phyloP scores from a whole-genome alignment of 192 early-diverging fungal species.

The Coemansia pectinata region DNA sequence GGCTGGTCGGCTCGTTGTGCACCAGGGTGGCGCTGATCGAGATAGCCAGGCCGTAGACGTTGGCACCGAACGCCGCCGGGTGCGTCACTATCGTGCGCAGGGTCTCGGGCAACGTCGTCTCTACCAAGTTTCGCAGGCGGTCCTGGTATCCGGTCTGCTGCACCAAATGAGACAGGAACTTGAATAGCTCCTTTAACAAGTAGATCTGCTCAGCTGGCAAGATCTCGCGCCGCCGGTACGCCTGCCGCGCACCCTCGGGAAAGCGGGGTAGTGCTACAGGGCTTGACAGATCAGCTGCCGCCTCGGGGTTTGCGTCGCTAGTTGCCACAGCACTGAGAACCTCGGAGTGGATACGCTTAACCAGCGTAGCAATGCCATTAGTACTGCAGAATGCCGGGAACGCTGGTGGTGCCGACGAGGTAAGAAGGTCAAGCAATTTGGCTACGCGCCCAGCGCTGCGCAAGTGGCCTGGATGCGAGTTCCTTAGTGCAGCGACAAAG shows the following conservation, averaged over 20 bases:
- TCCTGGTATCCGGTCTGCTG: conserved; percentile 90
- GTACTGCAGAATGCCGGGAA: conserved; percentile 81
- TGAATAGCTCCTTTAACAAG: conserved; percentile 84
- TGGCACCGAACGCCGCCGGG: conserved; percentile 75
- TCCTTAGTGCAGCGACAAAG: conserved; percentile 70
- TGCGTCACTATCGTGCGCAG: conserved; percentile 73
- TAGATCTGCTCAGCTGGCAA: conserved; percentile 73
- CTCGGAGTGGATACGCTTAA: conserved; percentile 71
- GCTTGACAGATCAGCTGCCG: conserved; percentile 40
- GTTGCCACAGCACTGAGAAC: conserved; percentile 30
- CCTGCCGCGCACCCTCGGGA: conserved; percentile 28
- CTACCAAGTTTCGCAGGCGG: conserved; percentile 91
- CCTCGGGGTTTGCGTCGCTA: conserved; percentile 28
- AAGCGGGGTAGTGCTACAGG: conserved; percentile 29
- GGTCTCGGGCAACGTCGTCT: conserved; percentile 77
- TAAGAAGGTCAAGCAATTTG: conserved; percentile 78
- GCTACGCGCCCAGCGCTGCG: conserved; percentile 71
- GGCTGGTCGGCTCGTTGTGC: conserved; percentile 96
- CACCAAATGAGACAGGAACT: conserved; percentile 92
- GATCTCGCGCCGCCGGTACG: conserved; percentile 51
- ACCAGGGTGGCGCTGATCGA: conserved; percentile 95
- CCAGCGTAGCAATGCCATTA: conserved; percentile 76
- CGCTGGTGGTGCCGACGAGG: conserved; percentile 70
- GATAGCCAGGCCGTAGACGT: conserved; percentile 83
- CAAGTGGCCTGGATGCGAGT: conserved; percentile 59